These are phyloP conservation scores for Solanum ossicruentum DNA, from an alignment of 257 asterid genomes.

Conservation along the genomic window DNA sequence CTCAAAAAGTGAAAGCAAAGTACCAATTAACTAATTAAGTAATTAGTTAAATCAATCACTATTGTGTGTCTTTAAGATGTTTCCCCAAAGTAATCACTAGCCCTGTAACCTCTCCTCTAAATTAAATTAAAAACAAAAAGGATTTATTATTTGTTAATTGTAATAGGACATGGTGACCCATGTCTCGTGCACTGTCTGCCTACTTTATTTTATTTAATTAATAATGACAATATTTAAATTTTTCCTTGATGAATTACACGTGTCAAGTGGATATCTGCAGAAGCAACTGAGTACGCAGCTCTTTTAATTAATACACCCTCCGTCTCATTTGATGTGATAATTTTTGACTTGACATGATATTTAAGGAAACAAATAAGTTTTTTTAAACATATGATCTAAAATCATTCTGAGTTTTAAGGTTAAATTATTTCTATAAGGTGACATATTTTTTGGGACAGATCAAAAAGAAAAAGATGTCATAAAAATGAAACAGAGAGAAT, in stretches of 20 bases:
- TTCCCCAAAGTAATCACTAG: constrained; percentile 20
- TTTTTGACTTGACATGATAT: too few species aligned
- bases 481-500: background rate
- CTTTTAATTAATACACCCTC: background rate
- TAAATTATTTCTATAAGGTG: too few species aligned
- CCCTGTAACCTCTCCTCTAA: background rate
- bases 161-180: constrained; percentile 28
- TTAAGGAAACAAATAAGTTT: too few species aligned
- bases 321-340: too few species aligned
- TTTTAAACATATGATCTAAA: too few species aligned
- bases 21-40: background rate
- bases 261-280: constrained; percentile 3
- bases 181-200: constrained; percentile 15
- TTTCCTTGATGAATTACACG: background rate
- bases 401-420: too few species aligned
- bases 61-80: constrained; percentile 1
- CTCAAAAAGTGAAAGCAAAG: constrained; percentile 6
- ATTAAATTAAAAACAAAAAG: background rate
- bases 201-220: background rate
- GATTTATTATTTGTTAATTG: background rate
- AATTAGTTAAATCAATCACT: constrained; percentile 1
- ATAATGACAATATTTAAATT: background rate
- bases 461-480: too few species aligned
- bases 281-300: background rate
- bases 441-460: too few species aligned